phyloP scores from a whole-genome alignment of 2,329 filamentous ascomycete species.

The Fonsecaea multimorphosa region DNA sequence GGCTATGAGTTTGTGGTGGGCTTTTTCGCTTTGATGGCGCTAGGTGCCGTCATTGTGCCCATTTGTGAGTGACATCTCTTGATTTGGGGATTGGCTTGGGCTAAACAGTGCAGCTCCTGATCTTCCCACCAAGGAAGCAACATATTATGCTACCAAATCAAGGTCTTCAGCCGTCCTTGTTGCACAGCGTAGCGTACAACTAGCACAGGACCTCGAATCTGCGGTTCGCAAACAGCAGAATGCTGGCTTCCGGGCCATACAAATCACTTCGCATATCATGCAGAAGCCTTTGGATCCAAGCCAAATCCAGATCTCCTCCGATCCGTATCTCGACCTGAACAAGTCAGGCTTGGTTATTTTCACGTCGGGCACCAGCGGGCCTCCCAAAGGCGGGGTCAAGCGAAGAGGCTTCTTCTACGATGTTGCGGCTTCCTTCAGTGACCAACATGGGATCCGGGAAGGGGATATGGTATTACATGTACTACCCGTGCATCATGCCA shows the following conservation, averaged over 20 bases:
- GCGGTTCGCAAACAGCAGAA: conserved; percentile 9
- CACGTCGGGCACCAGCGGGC: conserved; percentile 62
- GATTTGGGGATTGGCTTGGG: neutral
- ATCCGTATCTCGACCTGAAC: conserved; percentile 40
- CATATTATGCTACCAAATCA: conserved; percentile 39
- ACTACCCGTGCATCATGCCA: conserved; percentile 44
- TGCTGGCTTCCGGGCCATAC: conserved; percentile 15
- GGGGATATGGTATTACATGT: conserved; percentile 45
- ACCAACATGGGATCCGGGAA: conserved; percentile 40
- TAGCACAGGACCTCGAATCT: conserved; percentile 21
- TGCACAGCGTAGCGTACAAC: conserved; percentile 16
- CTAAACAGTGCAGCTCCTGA: conserved; percentile 21
- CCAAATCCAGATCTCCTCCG: conserved; percentile 40
- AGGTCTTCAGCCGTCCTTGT: conserved; percentile 22
- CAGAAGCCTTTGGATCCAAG: conserved; percentile 29
- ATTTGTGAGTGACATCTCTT: conserved; percentile 41
- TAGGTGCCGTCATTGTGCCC: conserved; percentile 56
- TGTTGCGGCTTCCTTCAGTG: conserved; percentile 31
- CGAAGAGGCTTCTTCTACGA: conserved; percentile 35
- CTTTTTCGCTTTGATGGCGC: conserved; percentile 54
- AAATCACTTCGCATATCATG: conserved; percentile 40
- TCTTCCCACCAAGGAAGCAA: conserved; percentile 42
- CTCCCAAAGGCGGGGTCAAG: conserved; percentile 64
- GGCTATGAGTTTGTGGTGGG: conserved; percentile 58
- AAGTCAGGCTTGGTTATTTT: conserved; percentile 62